A percentile compares a stretch with the other conserved stretches of the same genome.
Conservation (phyloP, 179 eudicot species). For the Vitellaria paradoxa region DNA sequence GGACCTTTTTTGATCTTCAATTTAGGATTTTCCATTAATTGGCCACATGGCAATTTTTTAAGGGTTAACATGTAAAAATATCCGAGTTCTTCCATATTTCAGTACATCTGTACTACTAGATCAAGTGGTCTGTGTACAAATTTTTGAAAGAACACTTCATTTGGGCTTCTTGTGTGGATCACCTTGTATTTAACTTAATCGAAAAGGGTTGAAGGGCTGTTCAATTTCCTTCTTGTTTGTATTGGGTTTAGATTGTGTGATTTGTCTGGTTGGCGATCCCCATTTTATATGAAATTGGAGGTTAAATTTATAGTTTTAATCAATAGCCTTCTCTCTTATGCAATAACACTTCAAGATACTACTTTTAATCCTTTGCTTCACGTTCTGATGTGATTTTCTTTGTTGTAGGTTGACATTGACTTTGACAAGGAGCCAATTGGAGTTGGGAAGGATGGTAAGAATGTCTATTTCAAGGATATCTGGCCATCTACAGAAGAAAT, state of each 20-base stretch:
- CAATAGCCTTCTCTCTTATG: not conserved
- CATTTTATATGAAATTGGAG: not conserved
- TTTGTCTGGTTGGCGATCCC: not conserved
- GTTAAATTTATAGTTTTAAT: not conserved
- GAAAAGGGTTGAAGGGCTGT: not conserved
- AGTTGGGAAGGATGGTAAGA: conserved; percentile 64
- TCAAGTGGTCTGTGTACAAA: not conserved
- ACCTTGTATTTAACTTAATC: not conserved
- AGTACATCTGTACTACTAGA: not conserved
- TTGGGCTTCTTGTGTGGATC: not conserved
- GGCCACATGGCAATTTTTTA: too few species aligned
- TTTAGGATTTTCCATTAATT: too few species aligned
- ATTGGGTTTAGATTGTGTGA: not conserved
- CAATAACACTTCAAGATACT: not conserved
- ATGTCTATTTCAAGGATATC: conserved; percentile 50
- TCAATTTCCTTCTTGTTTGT: not conserved
- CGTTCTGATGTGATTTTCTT: not conserved
- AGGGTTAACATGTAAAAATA: too few species aligned
- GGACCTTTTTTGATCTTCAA: too few species aligned
- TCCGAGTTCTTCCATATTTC: not conserved
- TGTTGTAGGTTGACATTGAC: conserved; percentile 59
- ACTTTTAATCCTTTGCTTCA: not conserved
- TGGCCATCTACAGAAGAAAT: conserved; percentile 60
- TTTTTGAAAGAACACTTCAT: not conserved
- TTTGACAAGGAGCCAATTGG: conserved; percentile 72